Conservation (phyloP, 257 asterid genomes). For the Nicotiana noctiflora region DNA sequence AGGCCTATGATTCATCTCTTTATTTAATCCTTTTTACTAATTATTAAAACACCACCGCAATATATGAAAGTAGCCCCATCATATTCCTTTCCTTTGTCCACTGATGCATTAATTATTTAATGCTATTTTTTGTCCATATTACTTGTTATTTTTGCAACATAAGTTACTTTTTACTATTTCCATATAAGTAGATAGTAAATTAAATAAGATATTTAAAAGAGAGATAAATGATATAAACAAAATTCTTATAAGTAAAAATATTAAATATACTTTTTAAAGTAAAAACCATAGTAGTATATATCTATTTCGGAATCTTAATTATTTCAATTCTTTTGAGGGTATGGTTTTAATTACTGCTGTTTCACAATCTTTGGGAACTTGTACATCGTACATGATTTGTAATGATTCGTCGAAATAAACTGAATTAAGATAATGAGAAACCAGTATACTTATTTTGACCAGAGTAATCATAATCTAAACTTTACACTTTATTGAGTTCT, state of each 20-base stretch:
- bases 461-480: not conserved
- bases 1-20: not conserved
- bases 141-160: not conserved
- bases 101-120: not conserved
- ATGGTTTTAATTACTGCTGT: no score
- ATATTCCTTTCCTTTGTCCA: not conserved
- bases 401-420: slow-evolving; percentile 21
- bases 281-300: no score
- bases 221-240: not conserved
- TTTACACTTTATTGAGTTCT: not conserved
- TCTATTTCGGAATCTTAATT: no score
- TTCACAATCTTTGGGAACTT: not conserved
- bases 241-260: not conserved
- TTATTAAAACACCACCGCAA: not conserved
- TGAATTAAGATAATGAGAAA: not conserved
- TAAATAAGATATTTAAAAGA: not conserved
- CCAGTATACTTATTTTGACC: slow-evolving; percentile 3
- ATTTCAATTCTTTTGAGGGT: no score
- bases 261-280: not conserved
- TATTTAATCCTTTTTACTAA: not conserved
- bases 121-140: not conserved
- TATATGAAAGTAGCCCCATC: slow-evolving; percentile 10
- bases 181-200: not conserved
- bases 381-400: slow-evolving; percentile 14
- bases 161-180: not conserved